Percentiles rank a stretch among this genome's conserved stretches.
These are phyloP conservation scores for Plasmodium gonderi DNA, from an alignment of 169 alveolate species.

Conservation along the genomic window DNA sequence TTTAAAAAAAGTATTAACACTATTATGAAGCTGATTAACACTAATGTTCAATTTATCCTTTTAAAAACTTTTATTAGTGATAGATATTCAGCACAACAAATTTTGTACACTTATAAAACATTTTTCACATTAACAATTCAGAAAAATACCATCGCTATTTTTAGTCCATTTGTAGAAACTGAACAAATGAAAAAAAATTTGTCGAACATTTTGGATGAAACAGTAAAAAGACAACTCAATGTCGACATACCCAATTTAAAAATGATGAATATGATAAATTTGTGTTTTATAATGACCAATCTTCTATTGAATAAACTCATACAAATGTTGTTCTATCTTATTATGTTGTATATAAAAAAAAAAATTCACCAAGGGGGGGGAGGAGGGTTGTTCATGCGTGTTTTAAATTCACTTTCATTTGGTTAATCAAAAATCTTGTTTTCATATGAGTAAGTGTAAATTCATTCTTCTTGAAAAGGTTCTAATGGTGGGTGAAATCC, in stretches of 20 bases:
- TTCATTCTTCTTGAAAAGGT: background rate
- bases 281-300: slow-evolving; percentile 32
- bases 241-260: slow-evolving; percentile 47
- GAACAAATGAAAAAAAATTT: background rate
- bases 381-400: slow-evolving; percentile 16
- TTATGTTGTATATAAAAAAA: slow-evolving; percentile 31
- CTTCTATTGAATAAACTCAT: slow-evolving; percentile 4
- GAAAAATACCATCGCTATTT: slow-evolving; percentile 33
- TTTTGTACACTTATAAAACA: slow-evolving; percentile 34
- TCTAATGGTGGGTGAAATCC: background rate
- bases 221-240: slow-evolving; percentile 11
- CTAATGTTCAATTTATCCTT: slow-evolving; percentile 23
- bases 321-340: slow-evolving; percentile 23
- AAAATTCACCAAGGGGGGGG: slow-evolving; percentile 1
- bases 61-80: slow-evolving; percentile 55
- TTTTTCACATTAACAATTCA: slow-evolving; percentile 29
- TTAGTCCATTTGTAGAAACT: slow-evolving; percentile 11
- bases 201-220: slow-evolving; percentile 10
- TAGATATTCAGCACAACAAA: slow-evolving; percentile 18
- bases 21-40: slow-evolving; percentile 6
- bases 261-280: slow-evolving; percentile 21
- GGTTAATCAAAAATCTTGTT: background rate
- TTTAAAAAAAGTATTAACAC: slow-evolving; percentile 5
- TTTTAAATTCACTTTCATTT: slow-evolving; percentile 24
- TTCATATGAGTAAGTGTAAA: background rate